Evolutionary conservation across 805 yeast genomes (phyloP).

Genomic region (Candida odintsovae): DNA sequence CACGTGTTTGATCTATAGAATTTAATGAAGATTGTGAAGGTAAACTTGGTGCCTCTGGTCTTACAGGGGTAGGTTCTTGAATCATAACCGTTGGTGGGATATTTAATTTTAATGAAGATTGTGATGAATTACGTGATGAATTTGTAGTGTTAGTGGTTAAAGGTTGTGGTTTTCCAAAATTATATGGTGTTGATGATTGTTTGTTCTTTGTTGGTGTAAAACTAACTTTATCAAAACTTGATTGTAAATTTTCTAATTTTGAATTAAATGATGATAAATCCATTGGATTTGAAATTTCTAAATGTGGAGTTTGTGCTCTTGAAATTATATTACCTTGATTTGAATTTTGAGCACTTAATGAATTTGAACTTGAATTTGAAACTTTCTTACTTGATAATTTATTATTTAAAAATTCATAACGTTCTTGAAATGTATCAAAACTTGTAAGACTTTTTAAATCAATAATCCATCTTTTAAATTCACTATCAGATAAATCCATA

Average conservation of each 20-base stretch:
- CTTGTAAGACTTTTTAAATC: slow-evolving; percentile 57
- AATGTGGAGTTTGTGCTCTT: slow-evolving; percentile 23
- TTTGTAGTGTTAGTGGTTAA: not conserved
- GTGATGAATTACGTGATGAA: not conserved
- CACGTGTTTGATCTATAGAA: not conserved
- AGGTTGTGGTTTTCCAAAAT: not conserved
- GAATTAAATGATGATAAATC: slow-evolving; percentile 14
- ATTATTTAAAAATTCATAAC: slow-evolving; percentile 7
- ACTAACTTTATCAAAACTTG: not conserved
- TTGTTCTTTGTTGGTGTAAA: not conserved
- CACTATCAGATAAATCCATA: slow-evolving; percentile 53
- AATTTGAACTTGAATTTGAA: slow-evolving; percentile 5
- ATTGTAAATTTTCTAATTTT: slow-evolving; percentile 17
- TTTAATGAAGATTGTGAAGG: not conserved
- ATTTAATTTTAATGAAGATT: not conserved
- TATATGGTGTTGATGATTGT: not conserved
- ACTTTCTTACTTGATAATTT: not conserved
- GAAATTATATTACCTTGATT: slow-evolving; percentile 8
- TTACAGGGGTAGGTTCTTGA: slow-evolving; percentile 14
- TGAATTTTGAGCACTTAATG: not conserved
- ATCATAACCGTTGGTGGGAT: slow-evolving; percentile 6
- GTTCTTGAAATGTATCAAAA: slow-evolving; percentile 17
- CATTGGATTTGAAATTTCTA: slow-evolving; percentile 19
- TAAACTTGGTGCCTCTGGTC: slow-evolving; percentile 5
- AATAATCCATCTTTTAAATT: slow-evolving; percentile 77